These are phyloP conservation scores for Ilyonectria mors-panacis DNA, from an alignment of 2,329 filamentous ascomycete species.

Conservation along the genomic window DNA sequence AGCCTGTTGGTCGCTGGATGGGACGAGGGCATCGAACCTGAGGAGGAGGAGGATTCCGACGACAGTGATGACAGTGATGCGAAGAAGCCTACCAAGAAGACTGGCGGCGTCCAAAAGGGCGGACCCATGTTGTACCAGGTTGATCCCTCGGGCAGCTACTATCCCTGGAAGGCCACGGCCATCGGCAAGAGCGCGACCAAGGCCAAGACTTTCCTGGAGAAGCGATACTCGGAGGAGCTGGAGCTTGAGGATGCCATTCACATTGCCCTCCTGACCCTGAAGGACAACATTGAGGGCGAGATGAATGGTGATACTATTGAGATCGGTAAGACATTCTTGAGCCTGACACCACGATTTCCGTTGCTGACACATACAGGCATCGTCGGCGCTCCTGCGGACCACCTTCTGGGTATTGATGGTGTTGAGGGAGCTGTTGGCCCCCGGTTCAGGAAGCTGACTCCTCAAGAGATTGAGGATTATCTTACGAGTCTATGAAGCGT, in stretches of 20 bases:
- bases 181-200: constrained; percentile 99
- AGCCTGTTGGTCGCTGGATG: constrained; percentile 96
- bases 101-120: constrained; percentile 94
- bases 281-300: constrained; percentile 99
- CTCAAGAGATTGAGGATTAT: constrained; percentile 99
- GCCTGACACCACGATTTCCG: constrained; percentile 2
- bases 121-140: constrained; percentile 99
- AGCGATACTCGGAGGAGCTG: constrained; percentile 96
- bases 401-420: constrained; percentile 91
- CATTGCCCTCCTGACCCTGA: constrained; percentile 95
- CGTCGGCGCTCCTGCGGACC: constrained; percentile 93
- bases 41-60: constrained; percentile 74
- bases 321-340: constrained; percentile 76
- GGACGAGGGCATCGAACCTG: constrained; percentile 96
- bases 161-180: constrained; percentile 99
- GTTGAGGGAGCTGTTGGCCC: constrained; percentile 88
- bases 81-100: constrained; percentile 86
- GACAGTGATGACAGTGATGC: constrained; percentile 75
- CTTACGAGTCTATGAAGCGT: constrained; percentile 89
- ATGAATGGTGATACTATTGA: constrained; percentile 99
- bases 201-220: constrained; percentile 99
- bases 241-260: constrained; percentile 99
- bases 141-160: constrained; percentile 98
- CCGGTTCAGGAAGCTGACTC: constrained; percentile 93
- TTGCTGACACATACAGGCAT: constrained; percentile 75